Conservation (phyloP, 106 monocot species). For the Vanilla planifolia region DNA sequence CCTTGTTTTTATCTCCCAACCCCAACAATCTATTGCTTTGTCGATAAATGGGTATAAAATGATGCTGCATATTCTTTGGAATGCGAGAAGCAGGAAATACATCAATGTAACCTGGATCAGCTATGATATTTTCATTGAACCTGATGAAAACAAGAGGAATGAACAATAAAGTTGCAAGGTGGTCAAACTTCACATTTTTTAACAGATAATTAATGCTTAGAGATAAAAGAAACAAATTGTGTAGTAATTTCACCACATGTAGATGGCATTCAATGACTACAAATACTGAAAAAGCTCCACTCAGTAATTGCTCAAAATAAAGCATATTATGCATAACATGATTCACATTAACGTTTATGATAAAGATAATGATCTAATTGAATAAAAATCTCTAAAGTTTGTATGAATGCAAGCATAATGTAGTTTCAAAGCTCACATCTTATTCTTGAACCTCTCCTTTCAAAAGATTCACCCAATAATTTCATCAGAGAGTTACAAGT, state of each 20-base stretch:
- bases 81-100: constrained; percentile 76
- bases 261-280: background rate
- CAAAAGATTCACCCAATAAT: too few species aligned
- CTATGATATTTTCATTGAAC: constrained; percentile 95
- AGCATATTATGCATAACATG: too few species aligned
- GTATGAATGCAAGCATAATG: too few species aligned
- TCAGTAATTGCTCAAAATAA: too few species aligned
- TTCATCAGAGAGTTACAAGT: too few species aligned
- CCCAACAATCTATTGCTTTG: background rate
- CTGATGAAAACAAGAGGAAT: constrained; percentile 38
- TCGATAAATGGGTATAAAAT: constrained; percentile 44
- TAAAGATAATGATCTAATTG: too few species aligned
- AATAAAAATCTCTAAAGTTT: too few species aligned
- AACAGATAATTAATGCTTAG: background rate
- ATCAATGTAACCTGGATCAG: constrained; percentile 83
- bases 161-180: constrained; percentile 8
- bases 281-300: too few species aligned
- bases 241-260: too few species aligned
- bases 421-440: too few species aligned
- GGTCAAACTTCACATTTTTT: background rate
- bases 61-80: constrained; percentile 55
- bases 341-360: too few species aligned
- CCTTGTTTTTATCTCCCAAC: constrained; percentile 22
- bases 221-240: background rate
- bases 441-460: too few species aligned